phyloP scores from a whole-genome alignment of 352 stramenopile species.

The Pythium biforme region DNA sequence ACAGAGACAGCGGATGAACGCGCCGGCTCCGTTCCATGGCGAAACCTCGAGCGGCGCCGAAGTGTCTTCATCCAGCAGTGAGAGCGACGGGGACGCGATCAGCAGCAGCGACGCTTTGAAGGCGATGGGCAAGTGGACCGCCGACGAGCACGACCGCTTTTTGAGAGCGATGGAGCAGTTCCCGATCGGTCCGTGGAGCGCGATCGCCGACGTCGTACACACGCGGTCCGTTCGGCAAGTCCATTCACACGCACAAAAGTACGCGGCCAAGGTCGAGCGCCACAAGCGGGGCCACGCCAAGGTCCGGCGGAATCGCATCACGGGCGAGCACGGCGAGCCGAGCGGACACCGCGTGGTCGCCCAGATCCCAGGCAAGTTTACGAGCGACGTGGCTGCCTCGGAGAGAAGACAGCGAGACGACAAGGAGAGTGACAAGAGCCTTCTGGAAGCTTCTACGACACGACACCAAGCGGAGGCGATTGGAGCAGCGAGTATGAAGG shows the following conservation, averaged over 20 bases:
- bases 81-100: conserved; percentile 26
- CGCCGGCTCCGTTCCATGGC: too few species aligned
- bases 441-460: too few species aligned
- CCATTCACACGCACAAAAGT: conserved; percentile 73
- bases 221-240: conserved; percentile 64
- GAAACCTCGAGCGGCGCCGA: background rate
- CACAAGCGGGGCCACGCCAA: conserved; percentile 61
- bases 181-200: conserved; percentile 66
- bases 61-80: background rate
- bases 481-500: too few species aligned
- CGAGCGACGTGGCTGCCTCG: background rate
- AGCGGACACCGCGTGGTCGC: conserved; percentile 14
- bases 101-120: background rate
- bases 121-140: conserved; percentile 40
- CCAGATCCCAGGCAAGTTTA: conserved; percentile 13
- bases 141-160: conserved; percentile 68
- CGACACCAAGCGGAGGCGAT: too few species aligned
- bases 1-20: background rate
- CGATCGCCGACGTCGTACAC: conserved; percentile 57
- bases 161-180: conserved; percentile 56
- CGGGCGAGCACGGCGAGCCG: background rate
- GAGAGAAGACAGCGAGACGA: background rate
- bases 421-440: too few species aligned
- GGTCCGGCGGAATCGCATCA: conserved; percentile 37
- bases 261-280: conserved; percentile 65